Evolutionary conservation across 2,329 filamentous ascomycete genomes (phyloP), one percentile per base, ranked within the genome.

Genomic region (Cryphonectria nitschkei): DNA sequence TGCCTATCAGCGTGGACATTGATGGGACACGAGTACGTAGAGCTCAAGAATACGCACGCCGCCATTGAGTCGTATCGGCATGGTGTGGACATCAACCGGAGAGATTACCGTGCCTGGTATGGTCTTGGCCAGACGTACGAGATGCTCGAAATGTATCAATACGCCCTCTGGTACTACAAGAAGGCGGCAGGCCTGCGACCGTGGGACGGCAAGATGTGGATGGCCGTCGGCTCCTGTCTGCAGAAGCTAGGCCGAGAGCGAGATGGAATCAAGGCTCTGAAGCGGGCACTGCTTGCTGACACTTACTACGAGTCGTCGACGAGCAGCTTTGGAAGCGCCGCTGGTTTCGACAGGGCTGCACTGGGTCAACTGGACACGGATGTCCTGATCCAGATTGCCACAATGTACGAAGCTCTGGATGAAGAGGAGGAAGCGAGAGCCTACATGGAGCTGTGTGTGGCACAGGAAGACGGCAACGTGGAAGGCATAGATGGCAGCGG

Each of bases 191-290:
- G 94, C 0, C 85, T 99, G 1, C 90, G 95, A n/a, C 94, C 95
- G 0, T 98, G 95, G 86, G 96, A 99, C 76, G 93, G 95, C 0
- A 98, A 98, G 81, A 97, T 99, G 93, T 99, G 96, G 96, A 92
- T 96, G 84, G 96, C 96, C 0, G 94, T 99, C 6, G 96, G 93
- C 13, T 93, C 93, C 46, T 98, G 95, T 79, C 90, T 97, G 74
- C 92, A 95, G 73, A 95, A 95, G 79, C 97, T 98, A 87, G 92
- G 91, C 67, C 90, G 95, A 68, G 86, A 93, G 66, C 87, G 90
- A n/a, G 95, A 98, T 76, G 95, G 94, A 41, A 98, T 99, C 80
- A 96, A 97, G 77, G 94, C 96, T 0, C 89, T 97, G 76, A 99
- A 99, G 79, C 92, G 96, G 52, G 96, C 96, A 0, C 84, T 99